A percentile compares a stretch with the other conserved stretches of the same genome.
These are phyloP conservation scores for Fusarium dimerum DNA, from an alignment of 2,329 filamentous ascomycete genomes.

Conservation along the genomic window DNA sequence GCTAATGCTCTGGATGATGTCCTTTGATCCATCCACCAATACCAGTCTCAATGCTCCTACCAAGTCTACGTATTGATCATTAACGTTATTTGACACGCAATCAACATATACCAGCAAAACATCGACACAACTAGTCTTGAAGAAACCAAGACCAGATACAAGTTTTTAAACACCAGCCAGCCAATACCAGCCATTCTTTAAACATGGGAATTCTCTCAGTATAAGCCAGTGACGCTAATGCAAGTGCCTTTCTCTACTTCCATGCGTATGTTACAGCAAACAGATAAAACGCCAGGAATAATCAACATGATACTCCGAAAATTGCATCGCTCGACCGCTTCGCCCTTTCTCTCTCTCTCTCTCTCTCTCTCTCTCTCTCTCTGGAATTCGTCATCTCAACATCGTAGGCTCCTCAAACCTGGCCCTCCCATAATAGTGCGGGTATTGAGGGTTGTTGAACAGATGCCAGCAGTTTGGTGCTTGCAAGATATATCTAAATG, in stretches of 20 bases:
- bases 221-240: slow-evolving; percentile 10
- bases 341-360: neutral
- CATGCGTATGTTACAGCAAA: neutral
- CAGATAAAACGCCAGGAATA: neutral
- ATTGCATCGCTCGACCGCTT: neutral
- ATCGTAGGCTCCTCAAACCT: slow-evolving; percentile 43
- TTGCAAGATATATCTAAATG: slow-evolving; percentile 66
- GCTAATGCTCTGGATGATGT: too few relatives aligned
- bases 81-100: too few relatives aligned
- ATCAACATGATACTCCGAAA: neutral
- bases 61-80: too few relatives aligned
- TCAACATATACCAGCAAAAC: too few relatives aligned
- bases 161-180: neutral
- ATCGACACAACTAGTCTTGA: too few relatives aligned
- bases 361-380: neutral
- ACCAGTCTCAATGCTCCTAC: too few relatives aligned
- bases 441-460: slow-evolving; percentile 51
- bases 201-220: neutral
- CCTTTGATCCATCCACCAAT: too few relatives aligned
- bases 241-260: neutral
- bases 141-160: neutral
- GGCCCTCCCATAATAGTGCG: slow-evolving; percentile 38
- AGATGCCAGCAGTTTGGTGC: slow-evolving; percentile 77
- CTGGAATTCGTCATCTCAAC: slow-evolving; percentile 17
- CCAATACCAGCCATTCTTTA: neutral